These are phyloP conservation scores for Wickerhamiella allomyrinae DNA, from an alignment of 805 yeast species.

Conservation along the genomic window DNA sequence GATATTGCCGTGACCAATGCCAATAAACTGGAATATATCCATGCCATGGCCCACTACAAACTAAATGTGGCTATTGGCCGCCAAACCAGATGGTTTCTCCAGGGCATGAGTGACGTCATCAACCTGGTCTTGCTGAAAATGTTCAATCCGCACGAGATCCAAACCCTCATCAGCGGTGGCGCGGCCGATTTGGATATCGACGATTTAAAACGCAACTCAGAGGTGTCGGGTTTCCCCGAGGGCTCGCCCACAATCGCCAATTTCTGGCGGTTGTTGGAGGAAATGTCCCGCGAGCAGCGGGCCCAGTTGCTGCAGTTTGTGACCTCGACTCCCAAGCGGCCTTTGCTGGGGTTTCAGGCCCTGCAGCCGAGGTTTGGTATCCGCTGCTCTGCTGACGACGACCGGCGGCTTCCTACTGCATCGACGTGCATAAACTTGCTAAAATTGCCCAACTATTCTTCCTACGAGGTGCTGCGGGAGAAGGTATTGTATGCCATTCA, in stretches of 20 bases:
- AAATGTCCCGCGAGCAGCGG: slow-evolving; percentile 44
- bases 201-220: slow-evolving; percentile 52
- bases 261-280: slow-evolving; percentile 67
- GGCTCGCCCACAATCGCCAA: slow-evolving; percentile 43
- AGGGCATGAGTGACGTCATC: slow-evolving; percentile 58
- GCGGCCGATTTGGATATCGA: slow-evolving; percentile 50
- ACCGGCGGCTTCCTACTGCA: slow-evolving; percentile 64
- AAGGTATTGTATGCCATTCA: slow-evolving; percentile 69
- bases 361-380: slow-evolving; percentile 72
- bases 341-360: slow-evolving; percentile 69
- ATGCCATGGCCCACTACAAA: slow-evolving; percentile 64
- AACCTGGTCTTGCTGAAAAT: slow-evolving; percentile 63
- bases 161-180: slow-evolving; percentile 73
- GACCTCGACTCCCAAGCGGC: slow-evolving; percentile 85
- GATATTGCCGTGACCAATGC: slow-evolving; percentile 38
- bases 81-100: slow-evolving; percentile 49
- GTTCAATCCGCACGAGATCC: slow-evolving; percentile 76
- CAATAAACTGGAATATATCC: slow-evolving; percentile 61
- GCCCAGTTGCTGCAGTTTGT: slow-evolving; percentile 68
- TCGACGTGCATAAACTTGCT: slow-evolving; percentile 85
- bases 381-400: slow-evolving; percentile 36
- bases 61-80: slow-evolving; percentile 46
- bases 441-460: slow-evolving; percentile 68
- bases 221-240: slow-evolving; percentile 43
- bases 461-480: slow-evolving; percentile 39